Conservation (phyloP, 306 rosid genomes). For the Ceratonia siliqua region DNA sequence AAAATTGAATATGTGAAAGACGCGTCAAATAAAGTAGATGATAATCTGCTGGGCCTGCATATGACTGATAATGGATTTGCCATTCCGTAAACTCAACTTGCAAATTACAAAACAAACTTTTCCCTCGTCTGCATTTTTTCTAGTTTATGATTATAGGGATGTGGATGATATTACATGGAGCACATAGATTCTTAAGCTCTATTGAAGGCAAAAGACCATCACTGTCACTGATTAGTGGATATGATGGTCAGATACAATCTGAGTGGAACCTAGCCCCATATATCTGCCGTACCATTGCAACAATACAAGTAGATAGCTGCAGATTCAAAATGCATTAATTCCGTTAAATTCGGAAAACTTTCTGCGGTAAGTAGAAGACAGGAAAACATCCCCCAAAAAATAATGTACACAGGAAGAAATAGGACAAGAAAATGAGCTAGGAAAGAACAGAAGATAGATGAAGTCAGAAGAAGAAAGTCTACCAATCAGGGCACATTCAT, state of each 20-base stretch:
- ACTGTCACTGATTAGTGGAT: constrained; percentile 43
- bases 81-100: neutral
- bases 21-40: neutral
- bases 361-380: constrained; percentile 16
- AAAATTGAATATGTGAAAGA: neutral
- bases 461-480: neutral
- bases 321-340: constrained; percentile 44
- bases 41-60: neutral
- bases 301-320: constrained; percentile 47
- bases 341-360: constrained; percentile 37
- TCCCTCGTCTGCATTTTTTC: neutral
- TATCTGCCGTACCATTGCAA: constrained; percentile 39
- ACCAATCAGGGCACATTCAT: neutral
- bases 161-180: constrained; percentile 47
- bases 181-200: constrained; percentile 51
- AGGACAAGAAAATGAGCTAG: constrained; percentile 21
- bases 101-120: neutral
- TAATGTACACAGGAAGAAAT: neutral
- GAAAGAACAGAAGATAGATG: constrained; percentile 10
- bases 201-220: constrained; percentile 49
- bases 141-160: constrained; percentile 33
- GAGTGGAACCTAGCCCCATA: constrained; percentile 47
- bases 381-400: neutral
- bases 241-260: constrained; percentile 46
- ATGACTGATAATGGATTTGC: neutral